These are phyloP conservation scores for Discostella pseudostelligera DNA, from an alignment of 108 stramenopile species.

Conservation along the genomic window DNA sequence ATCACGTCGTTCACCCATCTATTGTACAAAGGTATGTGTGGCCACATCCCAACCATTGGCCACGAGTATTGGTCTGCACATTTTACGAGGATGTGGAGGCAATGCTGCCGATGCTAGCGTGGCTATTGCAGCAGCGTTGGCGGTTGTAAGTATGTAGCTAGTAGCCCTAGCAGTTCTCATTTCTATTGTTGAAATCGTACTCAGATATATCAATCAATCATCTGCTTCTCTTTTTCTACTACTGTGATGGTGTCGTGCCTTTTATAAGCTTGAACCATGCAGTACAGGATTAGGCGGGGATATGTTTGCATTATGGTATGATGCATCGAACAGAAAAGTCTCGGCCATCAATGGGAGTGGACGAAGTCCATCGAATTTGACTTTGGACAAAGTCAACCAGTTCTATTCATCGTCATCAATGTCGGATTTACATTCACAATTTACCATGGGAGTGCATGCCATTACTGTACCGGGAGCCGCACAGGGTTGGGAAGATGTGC, in stretches of 20 bases:
- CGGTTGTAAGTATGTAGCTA: constrained; percentile 55
- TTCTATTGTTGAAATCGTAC: no score
- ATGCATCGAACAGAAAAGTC: constrained; percentile 62
- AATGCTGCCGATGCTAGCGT: constrained; percentile 85
- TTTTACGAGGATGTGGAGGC: constrained; percentile 55
- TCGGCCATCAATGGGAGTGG: constrained; percentile 89
- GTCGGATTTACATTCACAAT: constrained; percentile 15
- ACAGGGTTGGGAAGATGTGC: constrained; percentile 87
- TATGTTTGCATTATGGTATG: constrained; percentile 90
- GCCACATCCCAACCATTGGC: constrained; percentile 79
- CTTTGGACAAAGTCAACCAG: constrained; percentile 54
- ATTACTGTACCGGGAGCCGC: constrained; percentile 98
- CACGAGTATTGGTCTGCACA: constrained; percentile 62
- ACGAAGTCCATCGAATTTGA: constrained; percentile 57
- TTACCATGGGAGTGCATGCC: constrained; percentile 61
- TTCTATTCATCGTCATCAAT: constrained; percentile 7
- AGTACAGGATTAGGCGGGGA: constrained; percentile 58
- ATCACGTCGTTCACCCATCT: constrained; percentile 71
- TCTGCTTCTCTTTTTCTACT: no score
- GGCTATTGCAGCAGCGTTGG: constrained; percentile 72
- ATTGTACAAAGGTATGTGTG: constrained; percentile 68
- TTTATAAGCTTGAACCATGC: constrained; percentile 17
- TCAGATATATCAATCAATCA: no score
- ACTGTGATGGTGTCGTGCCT: not conserved
- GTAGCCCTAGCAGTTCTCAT: no score